A percentile compares a stretch with the other conserved stretches of the same genome.
These are phyloP conservation scores for Camillea tinctor DNA, from an alignment of 2,329 filamentous ascomycete genomes.

Conservation along the genomic window DNA sequence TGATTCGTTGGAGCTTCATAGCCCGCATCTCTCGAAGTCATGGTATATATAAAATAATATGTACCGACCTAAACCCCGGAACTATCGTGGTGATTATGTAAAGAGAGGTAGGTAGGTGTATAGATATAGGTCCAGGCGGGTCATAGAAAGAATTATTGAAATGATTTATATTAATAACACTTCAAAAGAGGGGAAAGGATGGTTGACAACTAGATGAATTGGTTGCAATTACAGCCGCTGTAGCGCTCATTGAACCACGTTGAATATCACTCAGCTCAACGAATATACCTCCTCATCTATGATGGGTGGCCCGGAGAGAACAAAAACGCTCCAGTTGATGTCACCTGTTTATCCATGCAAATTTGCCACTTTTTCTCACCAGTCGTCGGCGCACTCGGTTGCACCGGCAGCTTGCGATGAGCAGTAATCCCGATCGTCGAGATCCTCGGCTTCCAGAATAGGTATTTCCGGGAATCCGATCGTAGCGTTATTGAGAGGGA, in stretches of 20 bases:
- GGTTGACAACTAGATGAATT: background rate
- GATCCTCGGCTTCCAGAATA: background rate
- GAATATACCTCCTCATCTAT: background rate
- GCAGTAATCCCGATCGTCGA: background rate
- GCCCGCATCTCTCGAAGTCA: conserved; percentile 9
- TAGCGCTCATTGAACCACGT: background rate
- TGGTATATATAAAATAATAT: background rate
- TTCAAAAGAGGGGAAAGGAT: background rate
- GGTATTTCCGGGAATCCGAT: background rate
- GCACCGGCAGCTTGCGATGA: background rate
- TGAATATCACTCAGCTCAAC: background rate
- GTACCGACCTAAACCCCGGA: background rate
- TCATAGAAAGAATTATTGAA: too few species aligned
- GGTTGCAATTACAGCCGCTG: background rate
- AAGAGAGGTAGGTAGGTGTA: background rate
- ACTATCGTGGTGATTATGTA: background rate
- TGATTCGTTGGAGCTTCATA: background rate
- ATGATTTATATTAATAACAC: background rate
- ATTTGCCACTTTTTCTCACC: background rate
- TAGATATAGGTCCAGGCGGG: background rate
- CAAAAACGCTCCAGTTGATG: background rate
- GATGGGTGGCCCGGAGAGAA: background rate
- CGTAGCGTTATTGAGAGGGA: too few species aligned
- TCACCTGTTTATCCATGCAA: background rate
- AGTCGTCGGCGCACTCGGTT: background rate